Percentiles rank a stretch among this genome's conserved stretches.
phyloP scores from a whole-genome alignment of 73 alveolate species.

The Urostyla sp. region DNA sequence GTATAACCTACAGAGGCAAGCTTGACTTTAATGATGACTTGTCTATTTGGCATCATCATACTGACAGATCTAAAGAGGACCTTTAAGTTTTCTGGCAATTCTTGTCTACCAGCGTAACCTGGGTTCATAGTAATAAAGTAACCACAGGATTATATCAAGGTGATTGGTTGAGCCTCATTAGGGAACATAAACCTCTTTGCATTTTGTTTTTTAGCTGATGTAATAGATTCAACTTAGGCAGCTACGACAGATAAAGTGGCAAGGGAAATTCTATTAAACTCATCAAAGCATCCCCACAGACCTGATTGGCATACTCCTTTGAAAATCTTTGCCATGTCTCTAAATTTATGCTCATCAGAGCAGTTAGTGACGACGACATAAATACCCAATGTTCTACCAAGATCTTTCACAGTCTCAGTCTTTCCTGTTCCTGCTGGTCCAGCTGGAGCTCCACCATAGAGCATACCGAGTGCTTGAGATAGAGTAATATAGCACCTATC shows the following conservation, averaged over 20 bases:
- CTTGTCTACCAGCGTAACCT: conserved; percentile 99
- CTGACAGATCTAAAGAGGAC: conserved; percentile 99
- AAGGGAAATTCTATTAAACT: conserved; percentile 99
- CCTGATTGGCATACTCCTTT: conserved; percentile 99
- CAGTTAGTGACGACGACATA: conserved; percentile 99
- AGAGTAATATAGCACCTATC: conserved; percentile 99
- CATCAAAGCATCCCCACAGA: conserved; percentile 99
- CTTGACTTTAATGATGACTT: conserved; percentile 99
- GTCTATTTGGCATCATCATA: conserved; percentile 99
- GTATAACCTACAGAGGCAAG: conserved; percentile 99
- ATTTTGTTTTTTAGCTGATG: conserved; percentile 92
- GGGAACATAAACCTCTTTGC: conserved; percentile 99
- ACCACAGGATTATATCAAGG: conserved; percentile 92
- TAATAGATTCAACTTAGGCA: conserved; percentile 97
- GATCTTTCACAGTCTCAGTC: conserved; percentile 99
- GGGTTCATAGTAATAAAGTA: conserved; percentile 99
- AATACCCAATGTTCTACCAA: conserved; percentile 99
- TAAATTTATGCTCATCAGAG: conserved; percentile 99
- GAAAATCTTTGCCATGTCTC: conserved; percentile 99
- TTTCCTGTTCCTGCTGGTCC: conserved; percentile 99
- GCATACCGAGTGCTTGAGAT: conserved; percentile 99
- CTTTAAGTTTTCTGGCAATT: conserved; percentile 99
- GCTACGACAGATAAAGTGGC: conserved; percentile 99
- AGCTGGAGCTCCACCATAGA: conserved; percentile 99
- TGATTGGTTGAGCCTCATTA: conserved; percentile 92